Percentiles rank a stretch among this genome's conserved stretches.
Evolutionary conservation across 2,329 filamentous ascomycete genomes (phyloP).

Genomic region (Sclerotinia sclerotiorum): DNA sequence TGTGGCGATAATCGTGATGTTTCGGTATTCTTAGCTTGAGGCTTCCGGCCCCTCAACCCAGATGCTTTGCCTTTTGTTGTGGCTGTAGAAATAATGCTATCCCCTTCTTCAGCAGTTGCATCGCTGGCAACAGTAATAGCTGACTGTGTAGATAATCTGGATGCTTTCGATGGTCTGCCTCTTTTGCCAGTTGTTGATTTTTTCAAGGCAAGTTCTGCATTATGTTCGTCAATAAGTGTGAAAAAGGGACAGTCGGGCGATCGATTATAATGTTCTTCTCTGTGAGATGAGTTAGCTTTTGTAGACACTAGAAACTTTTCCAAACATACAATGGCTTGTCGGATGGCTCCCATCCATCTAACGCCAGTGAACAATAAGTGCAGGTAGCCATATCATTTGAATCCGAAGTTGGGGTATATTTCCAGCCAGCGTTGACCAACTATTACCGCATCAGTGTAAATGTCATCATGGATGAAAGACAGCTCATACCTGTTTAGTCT

Average conservation of each 20-base stretch:
- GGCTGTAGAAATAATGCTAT: conserved; percentile 59
- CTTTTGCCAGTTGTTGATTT: conserved; percentile 51
- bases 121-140: conserved; percentile 53
- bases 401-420: conserved; percentile 80
- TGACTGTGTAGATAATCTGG: conserved; percentile 63
- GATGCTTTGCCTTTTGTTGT: conserved; percentile 61
- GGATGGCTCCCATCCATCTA: conserved; percentile 92
- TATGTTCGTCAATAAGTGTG: conserved; percentile 58
- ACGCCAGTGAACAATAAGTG: conserved; percentile 81
- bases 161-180: conserved; percentile 65
- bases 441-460: conserved; percentile 44
- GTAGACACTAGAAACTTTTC: conserved; percentile 14
- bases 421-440: conserved; percentile 92
- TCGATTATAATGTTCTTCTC: conserved; percentile 81
- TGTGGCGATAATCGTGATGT: conserved; percentile 62
- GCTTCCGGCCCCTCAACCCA: conserved; percentile 49
- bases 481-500: conserved; percentile 71
- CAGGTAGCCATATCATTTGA: conserved; percentile 90
- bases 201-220: conserved; percentile 52
- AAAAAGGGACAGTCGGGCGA: conserved; percentile 84
- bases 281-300: conserved; percentile 41
- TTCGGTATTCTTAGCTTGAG: conserved; percentile 56
- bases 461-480: background rate
- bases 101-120: conserved; percentile 48
- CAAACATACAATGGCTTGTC: conserved; percentile 78